Evolutionary conservation across 805 yeast species (phyloP).

Genomic region (Candida sonorensis): DNA sequence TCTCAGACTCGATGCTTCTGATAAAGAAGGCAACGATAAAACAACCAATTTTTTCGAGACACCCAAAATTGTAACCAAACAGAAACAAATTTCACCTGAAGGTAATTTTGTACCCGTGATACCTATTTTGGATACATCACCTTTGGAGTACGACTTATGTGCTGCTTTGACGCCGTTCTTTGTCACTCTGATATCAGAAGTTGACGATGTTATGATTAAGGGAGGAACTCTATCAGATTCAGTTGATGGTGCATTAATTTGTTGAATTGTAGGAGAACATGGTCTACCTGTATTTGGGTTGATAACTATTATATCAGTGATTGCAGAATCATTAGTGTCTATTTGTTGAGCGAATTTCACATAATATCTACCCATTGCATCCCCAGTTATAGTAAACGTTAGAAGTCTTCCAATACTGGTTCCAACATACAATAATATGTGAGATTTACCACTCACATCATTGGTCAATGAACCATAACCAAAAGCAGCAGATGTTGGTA

Average conservation of each 20-base stretch:
- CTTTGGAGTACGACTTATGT: conserved; percentile 54
- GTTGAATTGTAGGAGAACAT: conserved; percentile 55
- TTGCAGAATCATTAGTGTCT: conserved; percentile 43
- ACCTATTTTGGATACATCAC: conserved; percentile 41
- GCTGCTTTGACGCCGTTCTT: conserved; percentile 57
- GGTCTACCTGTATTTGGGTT: conserved; percentile 55
- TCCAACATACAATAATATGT: conserved; percentile 70
- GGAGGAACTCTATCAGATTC: conserved; percentile 54
- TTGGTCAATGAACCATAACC: conserved; percentile 55
- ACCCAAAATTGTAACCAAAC: conserved; percentile 25
- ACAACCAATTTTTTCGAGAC: conserved; percentile 19
- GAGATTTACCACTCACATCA: conserved; percentile 54
- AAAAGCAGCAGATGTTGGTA: conserved; percentile 61
- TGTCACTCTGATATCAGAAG: conserved; percentile 55
- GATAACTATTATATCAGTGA: conserved; percentile 52
- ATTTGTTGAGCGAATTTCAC: conserved; percentile 44
- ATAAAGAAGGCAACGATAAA: conserved; percentile 54
- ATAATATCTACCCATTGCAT: conserved; percentile 51
- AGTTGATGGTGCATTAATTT: conserved; percentile 38
- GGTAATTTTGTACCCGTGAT: conserved; percentile 33
- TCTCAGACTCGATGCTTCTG: conserved; percentile 45
- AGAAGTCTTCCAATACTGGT: conserved; percentile 68
- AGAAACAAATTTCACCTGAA: conserved; percentile 19
- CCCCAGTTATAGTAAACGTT: conserved; percentile 59
- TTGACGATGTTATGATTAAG: conserved; percentile 47